Evolutionary conservation across 2,329 filamentous ascomycete species (phyloP), one percentile per base, ranked within the genome.

Genomic region (Colletotrichum horii): DNA sequence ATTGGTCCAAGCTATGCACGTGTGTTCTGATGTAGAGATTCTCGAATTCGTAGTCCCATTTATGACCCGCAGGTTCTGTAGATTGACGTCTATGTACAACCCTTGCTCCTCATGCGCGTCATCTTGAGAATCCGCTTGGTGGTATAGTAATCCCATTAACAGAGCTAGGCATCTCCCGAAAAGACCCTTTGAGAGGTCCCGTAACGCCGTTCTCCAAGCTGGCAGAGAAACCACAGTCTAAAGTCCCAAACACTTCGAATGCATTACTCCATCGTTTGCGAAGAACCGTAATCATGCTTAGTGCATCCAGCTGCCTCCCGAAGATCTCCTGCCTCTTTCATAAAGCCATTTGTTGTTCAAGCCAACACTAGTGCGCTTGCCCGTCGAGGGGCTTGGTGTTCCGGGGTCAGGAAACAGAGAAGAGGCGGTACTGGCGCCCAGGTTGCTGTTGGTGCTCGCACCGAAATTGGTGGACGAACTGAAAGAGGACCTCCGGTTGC

Each of bases 341-440:
- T 98, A 98, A 76, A 98, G 85, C 96, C 96, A 98, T 86, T 97
- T 98, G 86, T 93, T 98, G 84, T 96, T 98, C 81, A 98, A 82
- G 1, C 93, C 92, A 68, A 97, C 92, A 78, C 92, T 96, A 56
- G 93, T 93, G 72, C 92, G 90, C 86, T 94, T 95, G 48, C 90
- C 89, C 8, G 88, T 85, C 8, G 86, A 86, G 1, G 95, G 94
- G 78, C 93, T 96, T 2, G 94, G 94, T 22, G 93, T 93, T 16
- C 90, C 88, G 2, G 93, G 92, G n/a, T 91, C 91, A 24, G 87
- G 83, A 77, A 92, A 91, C 34, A 86, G 70, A 48, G 70, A 76
- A 24, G 74, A 84, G 66, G 86, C 84, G 32, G 83, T 88, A 80
- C 86, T 90, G 58, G 84, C 69, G 86, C 67, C 85, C 89, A 75